phyloP scores from a whole-genome alignment of 23 red algal species.

The Gracilaria vermiculophylla region DNA sequence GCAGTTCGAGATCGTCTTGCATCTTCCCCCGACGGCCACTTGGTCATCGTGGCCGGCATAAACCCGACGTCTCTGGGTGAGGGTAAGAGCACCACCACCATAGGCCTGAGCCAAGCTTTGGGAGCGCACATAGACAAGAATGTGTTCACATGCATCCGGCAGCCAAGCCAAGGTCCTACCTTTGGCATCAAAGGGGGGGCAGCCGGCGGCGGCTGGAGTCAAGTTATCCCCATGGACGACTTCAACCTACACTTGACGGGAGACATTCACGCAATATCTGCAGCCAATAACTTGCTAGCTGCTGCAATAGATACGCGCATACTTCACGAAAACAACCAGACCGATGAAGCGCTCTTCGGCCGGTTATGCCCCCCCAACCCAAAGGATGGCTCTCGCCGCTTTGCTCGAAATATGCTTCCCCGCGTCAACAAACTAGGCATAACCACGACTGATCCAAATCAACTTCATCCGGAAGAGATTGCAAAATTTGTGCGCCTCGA shows the following conservation, averaged over 20 bases:
- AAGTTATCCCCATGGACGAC: constrained; percentile 99
- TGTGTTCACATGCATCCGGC: constrained; percentile 95
- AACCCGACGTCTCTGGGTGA: constrained; percentile 94
- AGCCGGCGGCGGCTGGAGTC: constrained; percentile 95
- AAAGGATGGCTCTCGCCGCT: constrained; percentile 76
- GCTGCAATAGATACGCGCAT: constrained; percentile 96
- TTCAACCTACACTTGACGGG: constrained; percentile 98
- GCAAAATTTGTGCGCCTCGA: constrained; percentile 88
- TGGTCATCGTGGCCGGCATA: constrained; percentile 93
- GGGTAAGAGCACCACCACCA: constrained; percentile 95
- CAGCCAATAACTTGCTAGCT: constrained; percentile 92
- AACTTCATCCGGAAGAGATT: constrained; percentile 81
- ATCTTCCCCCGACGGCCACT: constrained; percentile 59
- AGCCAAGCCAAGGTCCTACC: constrained; percentile 95
- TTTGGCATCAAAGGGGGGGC: constrained; percentile 99
- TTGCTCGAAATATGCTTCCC: constrained; percentile 71
- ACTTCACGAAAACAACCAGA: constrained; percentile 92
- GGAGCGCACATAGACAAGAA: constrained; percentile 85
- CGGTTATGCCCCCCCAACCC: constrained; percentile 75
- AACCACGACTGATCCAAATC: constrained; percentile 62
- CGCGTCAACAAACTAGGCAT: constrained; percentile 94
- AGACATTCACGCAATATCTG: constrained; percentile 96
- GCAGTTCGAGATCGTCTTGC: constrained; percentile 62
- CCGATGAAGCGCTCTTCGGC: constrained; percentile 88
- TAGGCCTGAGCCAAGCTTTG: constrained; percentile 93